A percentile compares a stretch with the other conserved stretches of the same genome.
phyloP scores from a whole-genome alignment of 2,329 filamentous ascomycete species.

The Sporothrix pseudoabietina region DNA sequence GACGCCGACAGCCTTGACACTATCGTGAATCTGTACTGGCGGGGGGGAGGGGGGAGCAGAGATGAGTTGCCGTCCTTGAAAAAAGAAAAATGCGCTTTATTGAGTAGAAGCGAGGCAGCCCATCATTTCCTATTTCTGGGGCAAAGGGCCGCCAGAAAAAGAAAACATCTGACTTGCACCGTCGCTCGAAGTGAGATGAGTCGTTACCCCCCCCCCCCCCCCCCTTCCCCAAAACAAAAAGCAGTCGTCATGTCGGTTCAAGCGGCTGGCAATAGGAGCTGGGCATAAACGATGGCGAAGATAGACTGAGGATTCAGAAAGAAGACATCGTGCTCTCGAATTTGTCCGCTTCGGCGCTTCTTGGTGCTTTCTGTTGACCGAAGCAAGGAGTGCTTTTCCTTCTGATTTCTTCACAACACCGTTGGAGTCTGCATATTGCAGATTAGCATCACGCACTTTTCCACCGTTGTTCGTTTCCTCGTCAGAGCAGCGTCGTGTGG shows the following conservation, averaged over 20 bases:
- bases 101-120: slow-evolving; percentile 11
- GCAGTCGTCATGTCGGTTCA: neutral
- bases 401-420: neutral
- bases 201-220: neutral
- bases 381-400: neutral
- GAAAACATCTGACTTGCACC: neutral
- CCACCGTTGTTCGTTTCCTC: neutral
- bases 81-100: neutral
- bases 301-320: neutral
- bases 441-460: neutral
- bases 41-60: neutral
- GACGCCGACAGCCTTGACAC: neutral
- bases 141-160: neutral
- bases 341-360: neutral
- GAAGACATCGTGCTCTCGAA: neutral
- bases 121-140: slow-evolving; percentile 16
- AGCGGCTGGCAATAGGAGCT: neutral
- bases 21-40: neutral
- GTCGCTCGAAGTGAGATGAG: neutral
- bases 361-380: neutral
- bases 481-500: slow-evolving; percentile 15
- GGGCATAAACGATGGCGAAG: neutral
- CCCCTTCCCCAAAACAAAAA: neutral
- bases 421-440: neutral
- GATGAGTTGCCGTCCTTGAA: neutral